Base-by-base conservation (phyloP, 768 basidiomycete genomes). In the Fomitopsis serialis region DNA sequence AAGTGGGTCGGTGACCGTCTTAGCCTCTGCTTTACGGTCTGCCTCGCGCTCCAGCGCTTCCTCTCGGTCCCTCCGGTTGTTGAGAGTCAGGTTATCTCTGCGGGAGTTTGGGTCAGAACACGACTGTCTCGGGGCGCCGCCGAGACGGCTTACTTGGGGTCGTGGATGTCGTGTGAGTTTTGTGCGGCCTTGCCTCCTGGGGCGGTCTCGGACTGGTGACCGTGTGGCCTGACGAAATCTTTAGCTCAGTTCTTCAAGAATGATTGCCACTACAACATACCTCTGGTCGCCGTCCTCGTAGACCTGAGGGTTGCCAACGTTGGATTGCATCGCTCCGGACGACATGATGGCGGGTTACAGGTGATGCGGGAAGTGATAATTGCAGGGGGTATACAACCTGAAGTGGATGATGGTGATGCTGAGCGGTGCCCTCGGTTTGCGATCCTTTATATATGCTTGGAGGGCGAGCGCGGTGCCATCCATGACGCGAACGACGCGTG, bases 261-360 rank as follows among this genome's bases (percentile, higher is more conserved):
- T n/a, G n/a, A n/a, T 23, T 42, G 25, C n/a, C 29, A 25, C 35
- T n/a, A n/a, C 34, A n/a, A 58, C 69, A 10, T 60, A 75, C 78
- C 73, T 74, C 58, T 80, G 78, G 48, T 80, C 78, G 21, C 72
- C 69, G 45, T 67, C 75, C 42, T 76, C 68, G 64, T 79, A 76
- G 40, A 75, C 66, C 27, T 78, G 78, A 2, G 70, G 60, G 56
- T 74, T 77, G n/a, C 77, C 78, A 42, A 75, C 74, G 49, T 74
- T 75, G 45, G 78, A 79, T 62, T 73, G 73, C 77, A 80, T 79
- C 55, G 76, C 60, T 48, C 58, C 61, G 32, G 61, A 62, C 47
- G 55, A 57, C 58, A 61, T 61, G 19, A 46, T 46, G 19, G n/a
- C n/a, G n/a, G n/a, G n/a, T n/a, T n/a, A n/a, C n/a, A n/a, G n/a